A percentile compares a stretch with the other conserved stretches of the same genome.
Evolutionary conservation across 805 yeast genomes (phyloP).

Genomic region (Yarrowia divulgata): DNA sequence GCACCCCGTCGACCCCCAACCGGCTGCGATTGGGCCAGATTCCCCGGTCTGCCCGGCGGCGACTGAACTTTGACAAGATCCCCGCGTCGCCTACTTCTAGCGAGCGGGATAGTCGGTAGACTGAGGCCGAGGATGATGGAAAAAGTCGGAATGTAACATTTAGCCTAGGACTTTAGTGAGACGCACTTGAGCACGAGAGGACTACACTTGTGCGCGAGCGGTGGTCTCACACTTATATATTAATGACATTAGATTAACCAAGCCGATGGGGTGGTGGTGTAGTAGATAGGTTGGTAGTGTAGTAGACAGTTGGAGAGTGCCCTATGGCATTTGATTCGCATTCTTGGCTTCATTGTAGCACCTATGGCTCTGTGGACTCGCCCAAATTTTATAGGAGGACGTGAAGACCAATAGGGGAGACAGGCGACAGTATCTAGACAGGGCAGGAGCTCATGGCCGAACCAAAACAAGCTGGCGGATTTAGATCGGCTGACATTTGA

Average conservation of each 20-base stretch:
- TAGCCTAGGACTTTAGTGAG: conserved; percentile 11
- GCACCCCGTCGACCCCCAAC: conserved; percentile 40
- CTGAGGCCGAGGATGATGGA: not conserved
- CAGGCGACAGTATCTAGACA: no score
- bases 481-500: no score
- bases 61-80: conserved; percentile 46
- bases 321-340: no score
- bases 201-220: not conserved
- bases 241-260: conserved; percentile 31
- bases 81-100: conserved; percentile 26
- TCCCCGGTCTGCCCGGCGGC: conserved; percentile 42
- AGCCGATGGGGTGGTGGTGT: not conserved
- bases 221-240: conserved; percentile 15
- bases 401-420: no score
- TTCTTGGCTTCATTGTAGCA: no score
- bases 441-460: no score
- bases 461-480: no score
- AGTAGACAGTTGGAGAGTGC: no score
- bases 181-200: not conserved
- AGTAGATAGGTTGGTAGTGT: no score
- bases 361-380: no score
- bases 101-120: conserved; percentile 15
- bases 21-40: conserved; percentile 37
- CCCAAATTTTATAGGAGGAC: no score
- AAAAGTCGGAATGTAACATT: not conserved